Base-by-base conservation (phyloP, 108 stramenopile genomes). In the Nitzschia palea region DNA sequence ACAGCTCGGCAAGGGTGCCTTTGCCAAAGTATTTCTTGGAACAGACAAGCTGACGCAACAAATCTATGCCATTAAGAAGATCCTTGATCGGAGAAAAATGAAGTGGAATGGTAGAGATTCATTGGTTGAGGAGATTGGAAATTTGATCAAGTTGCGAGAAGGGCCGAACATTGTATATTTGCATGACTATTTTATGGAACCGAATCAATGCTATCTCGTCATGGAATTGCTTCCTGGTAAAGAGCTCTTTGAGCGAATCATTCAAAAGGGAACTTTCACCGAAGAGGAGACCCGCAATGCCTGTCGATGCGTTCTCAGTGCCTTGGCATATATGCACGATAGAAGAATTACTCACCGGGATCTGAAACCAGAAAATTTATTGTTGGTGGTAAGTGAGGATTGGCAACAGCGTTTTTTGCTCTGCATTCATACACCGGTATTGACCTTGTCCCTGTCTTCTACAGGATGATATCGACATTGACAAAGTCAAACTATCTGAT, bases 211-310 rank as follows among this genome's bases (percentile, higher is more conserved):
- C 44, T 89, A 76, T 68, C 88, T 92, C 58, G 75, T 97, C 32
- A 85, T 97, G 8, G 83, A 94, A 59, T 87, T 94, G 71, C 65
- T 82, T 3, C 85, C 86, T 14, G 97, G 97, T 26, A 96, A 96
- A 4, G 97, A 98, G 58, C 83, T 98, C 22, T 98, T 98, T 77
- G 89, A 91, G 54, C 78, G 91, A 31, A 81, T 98, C 43, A 85
- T 89, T 22, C 64, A 73, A 32, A 76, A 83, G 43, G 77, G 77
- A 48, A 53, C 29, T 31, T 98, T 95, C 63, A 88, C 73, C 20
- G 97, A 98, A 69, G 77, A 76, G 42, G 84, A 95, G 65, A 95
- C 97, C 6, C 77, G 94, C 12, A 77, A 88, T 67, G 61, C 91
- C 23, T 79, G 89, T 34, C 60, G 68, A 29, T 63, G 55, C 44